Evolutionary conservation across 192 early-diverging fungal genomes (phyloP), one percentile per base, ranked within the genome.

Genomic region (Backusella mclennaniae): DNA sequence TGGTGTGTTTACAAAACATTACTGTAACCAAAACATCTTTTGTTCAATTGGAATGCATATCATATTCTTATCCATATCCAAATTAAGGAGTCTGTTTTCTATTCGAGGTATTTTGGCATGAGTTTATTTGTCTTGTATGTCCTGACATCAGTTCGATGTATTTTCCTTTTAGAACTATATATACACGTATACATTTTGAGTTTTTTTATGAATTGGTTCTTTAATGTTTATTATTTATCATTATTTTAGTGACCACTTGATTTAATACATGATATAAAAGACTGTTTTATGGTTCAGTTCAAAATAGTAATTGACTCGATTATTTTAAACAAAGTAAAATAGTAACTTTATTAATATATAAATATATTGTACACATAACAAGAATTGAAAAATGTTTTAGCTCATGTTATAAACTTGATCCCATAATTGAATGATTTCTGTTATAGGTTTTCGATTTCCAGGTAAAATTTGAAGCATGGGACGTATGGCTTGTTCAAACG

Each of bases 341-440:
- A 1, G 19, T 49, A 49, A 7, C n/a, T 49, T 49, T 63, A 63
- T 26, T 63, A 63, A 6, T 63, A 26, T 9, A 56, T 11, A 56
- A 1, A 9, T 6, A 63, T 63, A 63, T 63, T 2, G 23, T 63
- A 63, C 56, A 63, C 3, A n/a, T 26, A 63, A 33, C 33, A 29
- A 3, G 12, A 29, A 63, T 53, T 53, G 2, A 2, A 8, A 26
- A 26, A 26, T 29, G 26, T 29, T n/a, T 53, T 63, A 63, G 56
- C 26, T 31, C 56, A 63, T 63, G n/a, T 63, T 63, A 63, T 63
- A 63, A 63, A 63, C 56, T 29, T 63, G 56, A 31, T 63, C 56
- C 56, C 56, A 63, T 12, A 29, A 9, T 12, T 63, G 56, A 14
- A 63, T 11, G 0, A 63, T 63, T 29, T 31, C 56, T 8, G 3